Percentiles rank a stretch among this genome's conserved stretches.
phyloP scores from a whole-genome alignment of 2,329 filamentous ascomycete species.

The Teratosphaeria destructans region DNA sequence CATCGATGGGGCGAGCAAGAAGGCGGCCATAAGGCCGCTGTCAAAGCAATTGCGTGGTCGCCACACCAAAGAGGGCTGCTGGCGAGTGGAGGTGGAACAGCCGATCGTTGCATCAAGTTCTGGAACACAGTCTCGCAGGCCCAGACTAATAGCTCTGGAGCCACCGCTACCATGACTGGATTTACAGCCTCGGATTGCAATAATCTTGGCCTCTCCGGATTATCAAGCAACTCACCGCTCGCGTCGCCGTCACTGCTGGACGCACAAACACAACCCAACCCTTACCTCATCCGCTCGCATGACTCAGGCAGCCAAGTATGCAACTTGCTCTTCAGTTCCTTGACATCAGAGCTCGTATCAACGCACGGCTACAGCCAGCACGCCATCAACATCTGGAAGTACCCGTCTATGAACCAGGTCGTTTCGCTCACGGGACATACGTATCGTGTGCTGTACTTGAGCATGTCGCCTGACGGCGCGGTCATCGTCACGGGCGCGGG shows the following conservation, averaged over 20 bases:
- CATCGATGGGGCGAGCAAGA: slow-evolving; percentile 94
- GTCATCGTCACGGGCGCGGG: slow-evolving; percentile 92
- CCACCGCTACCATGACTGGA: slow-evolving; percentile 9
- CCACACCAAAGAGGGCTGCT: slow-evolving; percentile 88
- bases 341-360: slow-evolving; percentile 93
- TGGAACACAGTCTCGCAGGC: slow-evolving; percentile 63
- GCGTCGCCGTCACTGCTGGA: slow-evolving; percentile 6
- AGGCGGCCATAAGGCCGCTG: slow-evolving; percentile 88
- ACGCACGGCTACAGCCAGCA: slow-evolving; percentile 98
- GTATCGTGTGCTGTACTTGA: slow-evolving; percentile 88
- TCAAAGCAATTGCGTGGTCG: slow-evolving; percentile 97
- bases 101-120: slow-evolving; percentile 92
- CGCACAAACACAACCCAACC: slow-evolving; percentile 24
- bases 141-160: slow-evolving; percentile 29
- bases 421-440: slow-evolving; percentile 93
- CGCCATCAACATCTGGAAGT: slow-evolving; percentile 99
- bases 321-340: slow-evolving; percentile 93
- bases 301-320: slow-evolving; percentile 99
- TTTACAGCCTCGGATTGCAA: slow-evolving; percentile 2
- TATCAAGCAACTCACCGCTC: slow-evolving; percentile 6
- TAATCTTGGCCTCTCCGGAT: neutral
- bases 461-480: slow-evolving; percentile 92
- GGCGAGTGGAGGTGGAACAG: slow-evolving; percentile 92
- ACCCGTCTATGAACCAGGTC: slow-evolving; percentile 94
- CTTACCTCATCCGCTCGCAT: slow-evolving; percentile 59